phyloP scores from a whole-genome alignment of 202 grass and related monocot genomes.

The Hordeum pubiflorum region DNA sequence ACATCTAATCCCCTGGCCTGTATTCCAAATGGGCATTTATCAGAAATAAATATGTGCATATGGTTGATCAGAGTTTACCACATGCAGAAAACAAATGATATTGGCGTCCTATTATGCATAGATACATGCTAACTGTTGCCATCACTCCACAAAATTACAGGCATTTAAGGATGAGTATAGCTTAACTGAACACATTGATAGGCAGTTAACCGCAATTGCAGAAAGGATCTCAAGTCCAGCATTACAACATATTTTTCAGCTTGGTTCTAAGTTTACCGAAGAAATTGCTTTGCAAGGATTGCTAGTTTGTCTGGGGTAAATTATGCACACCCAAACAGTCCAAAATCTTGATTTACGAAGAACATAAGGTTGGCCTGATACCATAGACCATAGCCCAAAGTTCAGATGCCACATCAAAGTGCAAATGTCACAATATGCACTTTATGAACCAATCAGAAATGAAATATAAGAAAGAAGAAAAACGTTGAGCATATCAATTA shows the following conservation, averaged over 20 bases:
- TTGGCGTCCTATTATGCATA: neutral
- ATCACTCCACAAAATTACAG: neutral
- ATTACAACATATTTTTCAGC: neutral
- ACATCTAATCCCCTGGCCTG: constrained; percentile 91
- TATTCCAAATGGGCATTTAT: constrained; percentile 18
- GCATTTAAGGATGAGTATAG: neutral
- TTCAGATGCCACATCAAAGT: constrained; percentile 10
- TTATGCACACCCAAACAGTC: neutral
- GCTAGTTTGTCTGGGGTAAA: neutral
- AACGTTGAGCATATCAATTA: neutral
- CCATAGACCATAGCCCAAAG: neutral
- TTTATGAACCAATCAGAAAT: neutral
- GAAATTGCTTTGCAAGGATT: neutral
- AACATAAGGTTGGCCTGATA: neutral
- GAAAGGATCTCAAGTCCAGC: neutral
- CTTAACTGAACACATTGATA: neutral
- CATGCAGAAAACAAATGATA: neutral
- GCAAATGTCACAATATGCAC: neutral
- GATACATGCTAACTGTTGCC: neutral
- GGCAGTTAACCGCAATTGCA: neutral
- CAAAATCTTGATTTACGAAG: neutral
- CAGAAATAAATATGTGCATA: constrained; percentile 5
- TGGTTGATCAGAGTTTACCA: neutral
- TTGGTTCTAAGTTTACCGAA: neutral
- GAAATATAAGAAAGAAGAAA: neutral